Evolutionary conservation across 768 basidiomycete species (phyloP).

Genomic region (Rubroboletus satanas): DNA sequence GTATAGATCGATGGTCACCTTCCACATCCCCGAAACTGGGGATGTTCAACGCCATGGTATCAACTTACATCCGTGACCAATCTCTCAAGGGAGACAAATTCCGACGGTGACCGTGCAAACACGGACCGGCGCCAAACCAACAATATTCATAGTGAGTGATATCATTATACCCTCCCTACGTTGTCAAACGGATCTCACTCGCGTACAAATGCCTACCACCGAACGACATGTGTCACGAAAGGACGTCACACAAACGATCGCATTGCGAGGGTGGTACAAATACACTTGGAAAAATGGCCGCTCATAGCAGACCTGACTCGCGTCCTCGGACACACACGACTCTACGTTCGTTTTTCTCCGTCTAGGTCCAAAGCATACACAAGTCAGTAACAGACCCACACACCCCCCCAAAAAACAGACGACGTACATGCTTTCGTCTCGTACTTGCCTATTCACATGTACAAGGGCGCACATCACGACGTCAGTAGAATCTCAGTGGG

Average conservation of each 20-base stretch:
- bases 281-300: neutral
- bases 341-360: neutral
- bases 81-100: no score
- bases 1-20: no score
- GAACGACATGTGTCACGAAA: neutral
- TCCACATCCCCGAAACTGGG: no score
- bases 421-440: slow-evolving; percentile 19
- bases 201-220: neutral
- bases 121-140: no score
- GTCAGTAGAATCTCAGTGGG: neutral
- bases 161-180: neutral
- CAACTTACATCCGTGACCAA: no score
- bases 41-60: no score
- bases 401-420: neutral
- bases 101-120: no score
- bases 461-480: no score
- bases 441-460: slow-evolving; percentile 36
- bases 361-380: neutral
- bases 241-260: neutral
- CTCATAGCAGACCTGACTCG: neutral
- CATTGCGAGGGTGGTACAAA: neutral
- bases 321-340: neutral
- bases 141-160: no score
- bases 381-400: neutral
- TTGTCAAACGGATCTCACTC: neutral